Base-by-base conservation (phyloP, 495 filamentous ascomycete genomes). In the Lasiosphaeria ovina region DNA sequence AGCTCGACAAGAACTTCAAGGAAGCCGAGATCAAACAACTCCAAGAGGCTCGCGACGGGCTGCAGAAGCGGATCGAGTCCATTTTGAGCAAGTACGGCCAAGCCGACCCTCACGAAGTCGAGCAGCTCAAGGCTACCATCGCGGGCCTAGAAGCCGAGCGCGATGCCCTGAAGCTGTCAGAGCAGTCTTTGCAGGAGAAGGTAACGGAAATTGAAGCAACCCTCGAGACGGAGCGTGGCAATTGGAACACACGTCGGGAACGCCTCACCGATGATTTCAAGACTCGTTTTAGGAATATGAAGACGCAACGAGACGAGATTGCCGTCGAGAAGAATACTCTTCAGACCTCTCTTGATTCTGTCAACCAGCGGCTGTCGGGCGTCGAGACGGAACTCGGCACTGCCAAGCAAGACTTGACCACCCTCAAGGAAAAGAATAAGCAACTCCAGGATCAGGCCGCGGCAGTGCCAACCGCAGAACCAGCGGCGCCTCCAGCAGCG, bases 51-150 rank as follows among this genome's bases (percentile, higher is more conserved):
- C 85, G 92, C 5, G 93, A 98, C 66, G 85, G 86, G 34, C 96
- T 93, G 86, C 92, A 95, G 68, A 90, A 96, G 74, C 86, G 95
- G 17, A 90, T 91, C 11, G 92, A 98, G 67, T 89, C 94, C 59
- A 96, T 98, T 53, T 83, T 98, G 24, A 89, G 91, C 62, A 97
- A 97, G 66, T 96, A 98, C 70, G 92, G 97, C 63, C 90, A 94
- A 53, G 87, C 95, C 33, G 94, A 98, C 69, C 94, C 93, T 14
- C 89, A 89, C 1, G 93, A 97, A 65, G 83, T 96, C 59, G 92
- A 98, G 66, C 84, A 84, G 60, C 77, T 98, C 57, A 97, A 93
- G 71, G 83, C 86, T 64, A 76, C 73, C 2, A 75, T 86, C 35
- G 74, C 82, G 31, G 75, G 71, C 5, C 75, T 97, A 14, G 80